These are phyloP conservation scores for sorghum (Sorghum bicolor) DNA, from an alignment of 176 grass and related monocot species.

Conservation along the genomic window Sorghum_bicolor_NCBIv3 NC_012870.2:68922001-68922500, in stretches of 20 bases:
- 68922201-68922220: neutral
- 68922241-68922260: neutral
- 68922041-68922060: neutral
- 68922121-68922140: neutral
- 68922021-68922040: neutral
- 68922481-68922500: slow-evolving; percentile 23
- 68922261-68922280: neutral
- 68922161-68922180: neutral
- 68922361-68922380: neutral
- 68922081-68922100: neutral
- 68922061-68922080: neutral
- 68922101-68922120: neutral
- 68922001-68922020: neutral
- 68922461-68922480: neutral
- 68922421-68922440: neutral
- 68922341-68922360: neutral
- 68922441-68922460: neutral
- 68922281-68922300: neutral
- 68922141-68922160: neutral
- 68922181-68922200: neutral
- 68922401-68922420: neutral
- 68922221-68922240: neutral
- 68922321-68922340: neutral
- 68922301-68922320: neutral
- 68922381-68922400: neutral